phyloP scores from a whole-genome alignment of 192 early-diverging fungal species.

The Entomortierella chlamydospora region DNA sequence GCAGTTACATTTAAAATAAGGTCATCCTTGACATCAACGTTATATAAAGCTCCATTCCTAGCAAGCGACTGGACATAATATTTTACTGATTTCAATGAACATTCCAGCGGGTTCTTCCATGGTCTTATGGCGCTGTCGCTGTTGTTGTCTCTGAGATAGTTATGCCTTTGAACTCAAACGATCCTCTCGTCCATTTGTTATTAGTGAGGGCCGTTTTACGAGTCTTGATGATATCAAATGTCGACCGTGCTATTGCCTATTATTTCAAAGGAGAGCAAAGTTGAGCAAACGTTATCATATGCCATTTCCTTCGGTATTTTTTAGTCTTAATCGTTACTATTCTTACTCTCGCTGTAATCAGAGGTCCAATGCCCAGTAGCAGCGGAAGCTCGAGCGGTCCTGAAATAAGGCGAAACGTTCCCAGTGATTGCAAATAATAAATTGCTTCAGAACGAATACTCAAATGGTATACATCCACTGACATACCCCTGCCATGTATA shows the following conservation, averaged over 20 bases:
- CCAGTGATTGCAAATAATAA: constrained; percentile 9
- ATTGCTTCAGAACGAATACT: constrained; percentile 15
- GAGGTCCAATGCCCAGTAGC: constrained; percentile 21
- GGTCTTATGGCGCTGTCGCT: too few relatives aligned
- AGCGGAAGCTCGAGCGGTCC: constrained; percentile 14
- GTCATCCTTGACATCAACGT: too few relatives aligned
- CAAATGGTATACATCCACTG: constrained; percentile 11
- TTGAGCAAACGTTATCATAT: background rate
- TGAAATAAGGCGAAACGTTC: constrained; percentile 17
- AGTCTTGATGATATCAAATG: constrained; percentile 6
- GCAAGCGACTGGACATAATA: too few relatives aligned
- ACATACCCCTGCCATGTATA: constrained; percentile 16
- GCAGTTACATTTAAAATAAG: too few relatives aligned
- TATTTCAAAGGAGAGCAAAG: background rate
- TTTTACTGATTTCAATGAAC: too few relatives aligned
- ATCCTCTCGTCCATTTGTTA: constrained; percentile 13
- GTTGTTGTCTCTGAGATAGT: constrained; percentile 7
- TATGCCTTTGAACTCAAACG: constrained; percentile 17
- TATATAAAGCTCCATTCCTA: too few relatives aligned
- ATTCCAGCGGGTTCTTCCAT: too few relatives aligned
- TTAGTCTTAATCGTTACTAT: background rate
- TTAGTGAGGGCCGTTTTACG: background rate
- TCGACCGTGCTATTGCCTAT: constrained; percentile 12
- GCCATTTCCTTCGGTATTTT: background rate
- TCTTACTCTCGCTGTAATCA: constrained; percentile 20